A percentile compares a stretch with the other conserved stretches of the same genome.
Conservation (phyloP, 441 rosid genomes). For the Populus tomentosa region DNA sequence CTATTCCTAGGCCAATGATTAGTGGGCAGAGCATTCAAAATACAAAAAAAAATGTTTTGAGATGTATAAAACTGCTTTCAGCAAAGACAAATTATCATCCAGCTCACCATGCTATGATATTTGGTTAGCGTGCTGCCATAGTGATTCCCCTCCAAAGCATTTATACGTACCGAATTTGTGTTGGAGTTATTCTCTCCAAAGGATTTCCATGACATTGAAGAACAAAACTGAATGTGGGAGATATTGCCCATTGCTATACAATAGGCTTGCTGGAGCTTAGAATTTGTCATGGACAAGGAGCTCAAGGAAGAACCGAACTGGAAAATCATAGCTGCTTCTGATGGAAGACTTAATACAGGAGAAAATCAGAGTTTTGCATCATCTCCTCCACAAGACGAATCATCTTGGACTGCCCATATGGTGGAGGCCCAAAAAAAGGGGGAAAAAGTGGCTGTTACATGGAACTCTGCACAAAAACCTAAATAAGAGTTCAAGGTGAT, state of each 20-base stretch:
- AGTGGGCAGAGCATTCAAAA: constrained; percentile 37
- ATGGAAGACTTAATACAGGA: constrained; percentile 12
- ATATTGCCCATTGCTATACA: constrained; percentile 24
- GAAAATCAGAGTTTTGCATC: constrained; percentile 23
- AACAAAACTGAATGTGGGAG: constrained; percentile 20
- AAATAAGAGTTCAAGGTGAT: constrained; percentile 49
- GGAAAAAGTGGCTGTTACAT: constrained; percentile 19
- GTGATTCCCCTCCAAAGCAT: constrained; percentile 37
- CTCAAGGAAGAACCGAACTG: constrained; percentile 39
- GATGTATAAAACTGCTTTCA: constrained; percentile 29
- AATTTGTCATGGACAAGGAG: constrained; percentile 30
- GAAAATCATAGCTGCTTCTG: constrained; percentile 27
- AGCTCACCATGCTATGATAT: constrained; percentile 46
- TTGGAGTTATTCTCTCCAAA: constrained; percentile 45
- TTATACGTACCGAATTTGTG: constrained; percentile 37
- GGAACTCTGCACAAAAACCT: constrained; percentile 54
- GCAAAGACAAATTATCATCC: constrained; percentile 39
- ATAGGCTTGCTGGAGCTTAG: constrained; percentile 27
- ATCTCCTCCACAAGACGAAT: constrained; percentile 30
- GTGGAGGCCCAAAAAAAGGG: constrained; percentile 32
- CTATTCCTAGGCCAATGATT: constrained; percentile 31
- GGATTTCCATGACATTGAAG: constrained; percentile 24
- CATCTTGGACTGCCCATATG: constrained; percentile 28
- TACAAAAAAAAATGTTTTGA: constrained; percentile 34
- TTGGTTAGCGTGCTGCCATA: constrained; percentile 35